These are phyloP conservation scores for Calonectria pauciramosa DNA, from an alignment of 2,329 filamentous ascomycete species.

Conservation along the genomic window DNA sequence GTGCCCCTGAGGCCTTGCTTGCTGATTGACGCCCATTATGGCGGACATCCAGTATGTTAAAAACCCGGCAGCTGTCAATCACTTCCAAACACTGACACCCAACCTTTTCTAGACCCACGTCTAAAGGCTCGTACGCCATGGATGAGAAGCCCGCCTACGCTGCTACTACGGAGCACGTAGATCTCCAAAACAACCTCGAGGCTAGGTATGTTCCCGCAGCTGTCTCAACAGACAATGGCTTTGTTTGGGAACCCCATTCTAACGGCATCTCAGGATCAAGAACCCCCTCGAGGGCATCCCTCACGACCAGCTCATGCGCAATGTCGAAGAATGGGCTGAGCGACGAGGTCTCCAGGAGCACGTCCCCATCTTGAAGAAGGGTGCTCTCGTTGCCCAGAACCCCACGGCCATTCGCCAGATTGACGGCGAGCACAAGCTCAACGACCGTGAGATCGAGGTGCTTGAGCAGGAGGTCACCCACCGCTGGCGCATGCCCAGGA, in stretches of 20 bases:
- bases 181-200: constrained; percentile 56
- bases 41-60: constrained; percentile 38
- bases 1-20: constrained; percentile 16
- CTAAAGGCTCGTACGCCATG: constrained; percentile 33
- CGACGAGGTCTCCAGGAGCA: constrained; percentile 72
- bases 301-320: constrained; percentile 64
- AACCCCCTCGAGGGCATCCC: constrained; percentile 65
- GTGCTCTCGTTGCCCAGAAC: constrained; percentile 67
- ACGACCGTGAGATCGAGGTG: constrained; percentile 49
- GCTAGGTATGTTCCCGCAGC: constrained; percentile 54
- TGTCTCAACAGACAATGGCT: background rate
- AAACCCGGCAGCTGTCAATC: background rate
- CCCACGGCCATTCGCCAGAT: constrained; percentile 70
- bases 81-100: constrained; percentile 1
- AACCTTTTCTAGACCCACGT: constrained; percentile 10
- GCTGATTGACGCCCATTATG: constrained; percentile 37
- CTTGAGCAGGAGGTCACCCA: constrained; percentile 73
- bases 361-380: constrained; percentile 70
- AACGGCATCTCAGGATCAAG: constrained; percentile 53
- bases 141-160: constrained; percentile 46
- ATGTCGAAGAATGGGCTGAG: constrained; percentile 72
- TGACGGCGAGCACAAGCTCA: constrained; percentile 66
- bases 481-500: constrained; percentile 74
- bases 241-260: background rate
- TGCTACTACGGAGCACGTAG: constrained; percentile 47